Conservation (phyloP, 1,139 yeast genomes). For the Yamadazyma buinensis region DNA sequence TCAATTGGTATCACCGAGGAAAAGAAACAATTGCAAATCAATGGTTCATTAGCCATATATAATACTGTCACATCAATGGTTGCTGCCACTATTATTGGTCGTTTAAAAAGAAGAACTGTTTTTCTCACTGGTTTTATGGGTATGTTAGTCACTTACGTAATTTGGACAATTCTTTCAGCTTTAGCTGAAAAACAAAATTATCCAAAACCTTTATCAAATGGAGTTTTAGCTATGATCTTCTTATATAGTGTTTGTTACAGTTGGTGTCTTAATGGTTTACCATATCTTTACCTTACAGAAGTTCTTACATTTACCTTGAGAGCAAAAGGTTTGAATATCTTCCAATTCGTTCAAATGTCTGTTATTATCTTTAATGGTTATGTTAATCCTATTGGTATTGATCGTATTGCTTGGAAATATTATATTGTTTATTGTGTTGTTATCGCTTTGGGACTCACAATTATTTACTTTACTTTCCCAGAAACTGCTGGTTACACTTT, state of each 20-base stretch:
- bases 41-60: constrained; percentile 39
- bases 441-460: constrained; percentile 29
- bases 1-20: constrained; percentile 17
- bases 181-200: constrained; percentile 30
- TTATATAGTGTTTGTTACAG: constrained; percentile 32
- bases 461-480: constrained; percentile 40
- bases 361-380: constrained; percentile 28
- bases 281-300: constrained; percentile 36
- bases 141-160: constrained; percentile 34
- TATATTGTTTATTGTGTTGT: constrained; percentile 49
- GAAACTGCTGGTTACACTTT: constrained; percentile 52
- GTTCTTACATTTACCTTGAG: constrained; percentile 40
- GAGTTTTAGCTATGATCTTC: constrained; percentile 43
- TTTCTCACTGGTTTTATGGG: constrained; percentile 30
- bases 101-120: constrained; percentile 41
- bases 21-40: constrained; percentile 42
- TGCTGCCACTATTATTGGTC: constrained; percentile 25
- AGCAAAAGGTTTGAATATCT: constrained; percentile 39
- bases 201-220: constrained; percentile 27
- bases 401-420: constrained; percentile 54
- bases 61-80: constrained; percentile 32
- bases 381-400: constrained; percentile 56
- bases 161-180: constrained; percentile 38
- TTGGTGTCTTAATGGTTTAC: constrained; percentile 37
- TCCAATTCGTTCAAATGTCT: constrained; percentile 23